Percentiles rank a stretch among this genome's conserved stretches.
These are phyloP conservation scores for Chrysanthemum lavandulifolium DNA, from an alignment of 129 eudicot genomes.

Conservation along the genomic window DNA sequence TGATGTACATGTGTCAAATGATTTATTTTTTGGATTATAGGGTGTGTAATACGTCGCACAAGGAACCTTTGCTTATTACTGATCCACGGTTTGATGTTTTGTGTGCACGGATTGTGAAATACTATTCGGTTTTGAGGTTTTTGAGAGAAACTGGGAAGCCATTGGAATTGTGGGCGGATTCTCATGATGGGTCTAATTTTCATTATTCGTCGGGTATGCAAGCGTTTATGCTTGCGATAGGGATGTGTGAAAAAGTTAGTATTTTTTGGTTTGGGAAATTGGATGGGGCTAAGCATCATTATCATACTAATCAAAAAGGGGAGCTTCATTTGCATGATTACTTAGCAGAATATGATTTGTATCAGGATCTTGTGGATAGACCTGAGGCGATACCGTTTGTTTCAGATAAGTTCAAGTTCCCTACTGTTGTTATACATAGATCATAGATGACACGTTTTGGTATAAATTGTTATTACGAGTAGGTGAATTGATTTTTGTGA, in stretches of 20 bases:
- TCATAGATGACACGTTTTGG: slow-evolving; percentile 29
- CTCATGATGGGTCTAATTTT: slow-evolving; percentile 68
- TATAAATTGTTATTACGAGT: slow-evolving; percentile 5
- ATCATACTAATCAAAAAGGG: slow-evolving; percentile 85
- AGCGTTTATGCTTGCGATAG: slow-evolving; percentile 83
- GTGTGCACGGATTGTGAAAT: slow-evolving; percentile 79
- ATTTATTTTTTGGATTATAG: slow-evolving; percentile 83
- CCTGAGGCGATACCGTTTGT: slow-evolving; percentile 67
- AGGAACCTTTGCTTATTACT: slow-evolving; percentile 60
- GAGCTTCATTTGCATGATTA: slow-evolving; percentile 93
- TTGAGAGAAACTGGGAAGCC: slow-evolving; percentile 44
- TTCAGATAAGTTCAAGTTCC: slow-evolving; percentile 75
- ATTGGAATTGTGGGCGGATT: slow-evolving; percentile 55
- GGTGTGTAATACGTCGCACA: slow-evolving; percentile 63
- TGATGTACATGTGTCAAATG: slow-evolving; percentile 87
- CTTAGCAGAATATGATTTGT: slow-evolving; percentile 82
- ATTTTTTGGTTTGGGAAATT: slow-evolving; percentile 92
- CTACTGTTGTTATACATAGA: slow-evolving; percentile 68
- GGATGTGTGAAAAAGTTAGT: slow-evolving; percentile 78
- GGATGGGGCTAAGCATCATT: slow-evolving; percentile 70
- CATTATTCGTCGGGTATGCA: slow-evolving; percentile 99
- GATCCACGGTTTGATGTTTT: slow-evolving; percentile 79
- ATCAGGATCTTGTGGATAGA: slow-evolving; percentile 63
- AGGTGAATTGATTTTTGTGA: slow-evolving; percentile 35
- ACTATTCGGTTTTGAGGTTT: slow-evolving; percentile 71